phyloP scores from a whole-genome alignment of 1,284 basidiomycete species.

The Limonomyces culmigenus region DNA sequence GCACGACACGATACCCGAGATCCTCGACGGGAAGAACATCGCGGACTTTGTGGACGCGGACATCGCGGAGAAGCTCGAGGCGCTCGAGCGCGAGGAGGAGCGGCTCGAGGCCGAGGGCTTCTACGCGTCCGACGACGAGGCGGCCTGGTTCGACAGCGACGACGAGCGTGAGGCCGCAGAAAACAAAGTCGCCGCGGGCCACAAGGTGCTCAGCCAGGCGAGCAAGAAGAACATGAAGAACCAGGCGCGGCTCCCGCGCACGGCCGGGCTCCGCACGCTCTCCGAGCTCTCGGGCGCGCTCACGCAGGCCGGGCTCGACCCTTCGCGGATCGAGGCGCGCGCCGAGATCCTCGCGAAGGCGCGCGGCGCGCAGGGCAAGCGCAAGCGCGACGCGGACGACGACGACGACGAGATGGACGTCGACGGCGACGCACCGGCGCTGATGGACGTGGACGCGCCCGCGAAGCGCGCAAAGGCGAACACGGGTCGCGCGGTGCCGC shows the following conservation, averaged over 20 bases:
- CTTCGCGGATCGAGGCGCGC: conserved; percentile 75
- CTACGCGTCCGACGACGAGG: conserved; percentile 83
- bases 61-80: conserved; percentile 92
- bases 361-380: conserved; percentile 58
- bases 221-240: conserved; percentile 83
- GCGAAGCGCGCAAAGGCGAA: conserved; percentile 47
- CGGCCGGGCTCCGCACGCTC: conserved; percentile 75
- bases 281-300: conserved; percentile 72
- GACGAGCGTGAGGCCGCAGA: conserved; percentile 74
- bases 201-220: conserved; percentile 68
- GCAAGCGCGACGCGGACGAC: conserved; percentile 33
- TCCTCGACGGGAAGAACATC: conserved; percentile 96
- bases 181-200: conserved; percentile 45
- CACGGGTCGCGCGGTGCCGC: conserved; percentile 43
- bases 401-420: conserved; percentile 25
- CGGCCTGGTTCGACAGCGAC: conserved; percentile 76
- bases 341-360: conserved; percentile 74
- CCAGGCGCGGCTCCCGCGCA: conserved; percentile 72
- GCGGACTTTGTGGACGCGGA: conserved; percentile 99
- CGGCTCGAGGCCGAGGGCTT: conserved; percentile 86
- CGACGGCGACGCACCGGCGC: conserved; percentile 25
- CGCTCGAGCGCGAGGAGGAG: conserved; percentile 94
- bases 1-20: conserved; percentile 88
- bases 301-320: conserved; percentile 80
- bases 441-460: conserved; percentile 38